Percentiles rank a stretch among this genome's conserved stretches.
Evolutionary conservation across 2,329 filamentous ascomycete genomes (phyloP).

Genomic region (Bretziella fagacearum): DNA sequence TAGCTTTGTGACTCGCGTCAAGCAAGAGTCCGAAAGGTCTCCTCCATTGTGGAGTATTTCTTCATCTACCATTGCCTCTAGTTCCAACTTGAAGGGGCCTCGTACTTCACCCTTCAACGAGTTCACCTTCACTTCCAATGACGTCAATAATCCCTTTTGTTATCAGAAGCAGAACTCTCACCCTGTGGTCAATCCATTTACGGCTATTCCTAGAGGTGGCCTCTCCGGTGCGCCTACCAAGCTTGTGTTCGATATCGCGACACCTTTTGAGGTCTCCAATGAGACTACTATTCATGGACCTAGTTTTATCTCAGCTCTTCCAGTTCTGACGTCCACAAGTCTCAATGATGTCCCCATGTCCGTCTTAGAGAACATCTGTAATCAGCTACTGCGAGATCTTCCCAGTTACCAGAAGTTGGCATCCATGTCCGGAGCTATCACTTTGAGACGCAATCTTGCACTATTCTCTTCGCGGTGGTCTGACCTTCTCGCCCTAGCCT

Average conservation of each 20-base stretch:
- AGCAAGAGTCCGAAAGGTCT: neutral
- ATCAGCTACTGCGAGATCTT: neutral
- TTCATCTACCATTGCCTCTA: too few relatives aligned
- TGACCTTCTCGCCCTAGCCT: slow-evolving; percentile 8
- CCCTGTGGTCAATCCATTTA: too few relatives aligned
- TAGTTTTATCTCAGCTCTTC: too few relatives aligned
- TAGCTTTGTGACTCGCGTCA: neutral
- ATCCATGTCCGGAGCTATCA: too few relatives aligned
- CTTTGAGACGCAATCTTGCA: too few relatives aligned
- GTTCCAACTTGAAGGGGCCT: neutral
- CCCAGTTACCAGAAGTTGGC: neutral
- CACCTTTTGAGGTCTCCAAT: too few relatives aligned
- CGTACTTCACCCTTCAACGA: neutral
- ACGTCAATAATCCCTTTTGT: slow-evolving; percentile 7
- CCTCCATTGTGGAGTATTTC: neutral
- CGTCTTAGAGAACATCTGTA: neutral
- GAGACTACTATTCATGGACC: too few relatives aligned
- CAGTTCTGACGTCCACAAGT: too few relatives aligned
- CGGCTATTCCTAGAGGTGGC: too few relatives aligned
- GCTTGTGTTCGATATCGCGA: too few relatives aligned
- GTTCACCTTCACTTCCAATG: slow-evolving; percentile 6
- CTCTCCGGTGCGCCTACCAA: too few relatives aligned
- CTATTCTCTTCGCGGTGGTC: slow-evolving; percentile 3
- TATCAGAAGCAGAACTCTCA: too few relatives aligned
- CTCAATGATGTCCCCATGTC: neutral